Base-by-base conservation (phyloP, 208 protist species). In the Jaenimonas drosophilae region DNA sequence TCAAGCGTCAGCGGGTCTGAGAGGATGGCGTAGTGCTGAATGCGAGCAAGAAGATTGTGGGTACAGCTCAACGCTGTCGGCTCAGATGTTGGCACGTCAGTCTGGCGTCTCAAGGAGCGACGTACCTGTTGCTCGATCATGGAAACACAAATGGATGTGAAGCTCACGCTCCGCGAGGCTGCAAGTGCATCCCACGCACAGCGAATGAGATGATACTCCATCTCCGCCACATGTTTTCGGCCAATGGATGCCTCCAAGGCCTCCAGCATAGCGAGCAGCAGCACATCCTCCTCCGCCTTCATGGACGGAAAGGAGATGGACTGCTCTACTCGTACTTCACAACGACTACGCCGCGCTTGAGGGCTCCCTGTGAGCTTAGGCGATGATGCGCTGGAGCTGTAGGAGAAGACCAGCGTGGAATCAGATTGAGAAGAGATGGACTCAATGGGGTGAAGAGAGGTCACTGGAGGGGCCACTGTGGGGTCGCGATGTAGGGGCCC, bases 181-280 rank as follows among this genome's bases (percentile, higher is more conserved):
- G 29, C 56, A 25, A 25, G 33, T 25, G 38, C 36, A 26, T 36
- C 43, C 64, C 64, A 83, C 12, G 63, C 45, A 23, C 60, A 59
- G 16, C 33, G 16, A 21, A 73, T 31, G 14, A 80, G 46, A 28
- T 63, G 58, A 52, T 70, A 88, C 49, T 88, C 74, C 17, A 88
- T 21, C 1, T 26, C 43, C 5, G 53, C 55, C 12, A 67, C 57
- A 20, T 40, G 47, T 4, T 70, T 50, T n/a, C 38, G 44, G 4
- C 75, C 68, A 1, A 83, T n/a, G 7, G 70, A 63, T 1, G 71
- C 63, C 43, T 76, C 55, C 30, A 83, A 45, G 5, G 70, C 59
- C 50, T 83, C 68, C 17, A 88, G 44, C 21, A 75, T 51, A 41
- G 62, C 60, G 14, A 62, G 47, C 12, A 73, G 46, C n/a, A 88